Percentiles rank a stretch among this genome's conserved stretches.
phyloP scores from a whole-genome alignment of 2,329 filamentous ascomycete species.

The Penicillium sp. region DNA sequence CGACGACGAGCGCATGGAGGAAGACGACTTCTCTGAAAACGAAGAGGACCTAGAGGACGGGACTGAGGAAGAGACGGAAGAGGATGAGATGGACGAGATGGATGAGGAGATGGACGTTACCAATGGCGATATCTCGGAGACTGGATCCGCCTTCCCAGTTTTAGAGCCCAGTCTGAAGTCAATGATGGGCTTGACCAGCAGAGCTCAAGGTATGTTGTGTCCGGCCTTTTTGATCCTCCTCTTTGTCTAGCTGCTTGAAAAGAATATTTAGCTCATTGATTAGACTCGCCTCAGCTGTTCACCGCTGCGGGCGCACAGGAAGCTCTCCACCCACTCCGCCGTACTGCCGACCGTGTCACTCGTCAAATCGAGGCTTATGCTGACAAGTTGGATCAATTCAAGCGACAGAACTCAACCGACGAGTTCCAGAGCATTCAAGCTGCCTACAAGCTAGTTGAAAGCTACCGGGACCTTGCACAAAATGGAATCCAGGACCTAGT shows the following conservation, averaged over 20 bases:
- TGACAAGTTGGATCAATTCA: slow-evolving; percentile 75
- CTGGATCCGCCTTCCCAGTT: slow-evolving; percentile 32
- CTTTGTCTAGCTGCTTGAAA: not conserved
- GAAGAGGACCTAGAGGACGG: slow-evolving; percentile 26
- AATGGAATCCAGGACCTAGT: slow-evolving; percentile 50
- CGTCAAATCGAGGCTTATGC: slow-evolving; percentile 87
- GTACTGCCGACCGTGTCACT: slow-evolving; percentile 68
- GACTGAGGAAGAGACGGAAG: slow-evolving; percentile 21
- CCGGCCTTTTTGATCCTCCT: no score
- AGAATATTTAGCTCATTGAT: slow-evolving; percentile 8
- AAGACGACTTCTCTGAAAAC: slow-evolving; percentile 28
- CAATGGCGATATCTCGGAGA: slow-evolving; percentile 28
- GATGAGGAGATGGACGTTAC: slow-evolving; percentile 27
- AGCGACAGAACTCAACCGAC: slow-evolving; percentile 50
- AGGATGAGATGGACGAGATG: slow-evolving; percentile 14
- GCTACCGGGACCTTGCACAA: slow-evolving; percentile 61
- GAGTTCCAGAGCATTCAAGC: slow-evolving; percentile 61
- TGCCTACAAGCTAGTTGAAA: slow-evolving; percentile 67
- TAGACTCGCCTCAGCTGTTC: slow-evolving; percentile 37
- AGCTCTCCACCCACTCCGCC: slow-evolving; percentile 61
- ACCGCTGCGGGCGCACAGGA: slow-evolving; percentile 52
- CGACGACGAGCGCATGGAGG: slow-evolving; percentile 31
- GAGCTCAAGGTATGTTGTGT: slow-evolving; percentile 14
- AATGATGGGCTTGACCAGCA: slow-evolving; percentile 9
- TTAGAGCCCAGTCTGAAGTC: slow-evolving; percentile 19